Percentiles rank a stretch among this genome's conserved stretches.
phyloP scores from a whole-genome alignment of 2,329 filamentous ascomycete species.

The Lasiodiplodia hormozganensis region DNA sequence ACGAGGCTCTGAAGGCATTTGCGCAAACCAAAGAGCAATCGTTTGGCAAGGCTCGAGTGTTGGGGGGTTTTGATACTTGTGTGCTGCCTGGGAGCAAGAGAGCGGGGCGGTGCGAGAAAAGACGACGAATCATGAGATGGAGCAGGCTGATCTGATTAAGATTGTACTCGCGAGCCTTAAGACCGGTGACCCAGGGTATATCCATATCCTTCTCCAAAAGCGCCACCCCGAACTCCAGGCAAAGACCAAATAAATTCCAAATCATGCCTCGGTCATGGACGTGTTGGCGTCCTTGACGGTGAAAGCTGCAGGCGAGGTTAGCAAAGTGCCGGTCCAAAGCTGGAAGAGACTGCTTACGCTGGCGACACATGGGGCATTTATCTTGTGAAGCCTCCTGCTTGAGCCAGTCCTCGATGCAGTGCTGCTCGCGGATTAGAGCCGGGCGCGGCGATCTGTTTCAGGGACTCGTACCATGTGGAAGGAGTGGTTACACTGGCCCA shows the following conservation, averaged over 20 bases:
- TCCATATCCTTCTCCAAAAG: slow-evolving; percentile 5
- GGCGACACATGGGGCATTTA: slow-evolving; percentile 96
- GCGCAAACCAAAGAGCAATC: background rate
- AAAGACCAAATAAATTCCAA: background rate
- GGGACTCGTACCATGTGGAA: slow-evolving; percentile 82
- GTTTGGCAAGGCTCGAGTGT: background rate
- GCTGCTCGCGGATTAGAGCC: slow-evolving; percentile 58
- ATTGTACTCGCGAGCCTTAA: slow-evolving; percentile 11
- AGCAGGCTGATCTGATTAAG: slow-evolving; percentile 19
- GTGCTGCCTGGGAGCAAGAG: slow-evolving; percentile 9
- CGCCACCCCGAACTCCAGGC: slow-evolving; percentile 17
- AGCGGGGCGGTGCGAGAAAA: slow-evolving; percentile 9
- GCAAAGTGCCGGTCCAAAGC: background rate
- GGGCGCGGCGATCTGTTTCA: background rate
- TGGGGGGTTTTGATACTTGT: background rate
- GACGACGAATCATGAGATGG: slow-evolving; percentile 18
- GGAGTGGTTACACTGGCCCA: slow-evolving; percentile 95
- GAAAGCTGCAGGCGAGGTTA: slow-evolving; percentile 42
- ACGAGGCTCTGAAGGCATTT: background rate
- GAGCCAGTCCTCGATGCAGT: slow-evolving; percentile 96
- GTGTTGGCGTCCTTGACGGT: slow-evolving; percentile 44
- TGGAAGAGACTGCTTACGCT: slow-evolving; percentile 66
- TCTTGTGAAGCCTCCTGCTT: slow-evolving; percentile 92
- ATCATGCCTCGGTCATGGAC: slow-evolving; percentile 27
- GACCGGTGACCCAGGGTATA: slow-evolving; percentile 24